Evolutionary conservation across 495 filamentous ascomycete species (phyloP).

Genomic region (Penicillium bovifimosum): DNA sequence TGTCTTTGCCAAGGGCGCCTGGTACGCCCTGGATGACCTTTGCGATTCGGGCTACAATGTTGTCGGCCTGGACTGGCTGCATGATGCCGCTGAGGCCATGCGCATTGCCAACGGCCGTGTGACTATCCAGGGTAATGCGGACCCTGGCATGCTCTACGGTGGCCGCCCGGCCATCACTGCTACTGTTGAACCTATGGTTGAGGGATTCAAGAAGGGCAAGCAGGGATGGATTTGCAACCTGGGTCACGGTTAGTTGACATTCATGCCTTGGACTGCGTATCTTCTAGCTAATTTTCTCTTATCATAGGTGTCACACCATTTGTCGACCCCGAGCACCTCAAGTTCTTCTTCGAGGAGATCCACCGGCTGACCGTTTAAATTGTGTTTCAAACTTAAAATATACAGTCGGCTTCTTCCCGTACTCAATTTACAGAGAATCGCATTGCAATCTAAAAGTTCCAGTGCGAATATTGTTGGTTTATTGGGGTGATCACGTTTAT

Average conservation of each 20-base stretch:
- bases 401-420: constrained; percentile 9
- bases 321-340: constrained; percentile 86
- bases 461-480: background rate
- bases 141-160: constrained; percentile 90
- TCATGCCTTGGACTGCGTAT: background rate
- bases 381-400: background rate
- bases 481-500: background rate
- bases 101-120: constrained; percentile 69
- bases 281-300: constrained; percentile 13
- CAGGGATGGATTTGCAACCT: constrained; percentile 84
- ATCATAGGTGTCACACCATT: constrained; percentile 77
- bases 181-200: constrained; percentile 75
- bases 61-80: constrained; percentile 90
- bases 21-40: constrained; percentile 85
- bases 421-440: background rate
- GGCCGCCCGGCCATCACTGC: constrained; percentile 70
- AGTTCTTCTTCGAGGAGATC: constrained; percentile 90
- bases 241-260: constrained; percentile 67
- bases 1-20: constrained; percentile 99
- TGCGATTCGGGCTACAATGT: constrained; percentile 89
- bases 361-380: constrained; percentile 51
- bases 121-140: constrained; percentile 88
- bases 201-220: constrained; percentile 82
- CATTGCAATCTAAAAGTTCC: background rate
- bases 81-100: constrained; percentile 80